These are phyloP conservation scores for Flaveria linearis DNA, from an alignment of 129 eudicot species.

Conservation along the genomic window DNA sequence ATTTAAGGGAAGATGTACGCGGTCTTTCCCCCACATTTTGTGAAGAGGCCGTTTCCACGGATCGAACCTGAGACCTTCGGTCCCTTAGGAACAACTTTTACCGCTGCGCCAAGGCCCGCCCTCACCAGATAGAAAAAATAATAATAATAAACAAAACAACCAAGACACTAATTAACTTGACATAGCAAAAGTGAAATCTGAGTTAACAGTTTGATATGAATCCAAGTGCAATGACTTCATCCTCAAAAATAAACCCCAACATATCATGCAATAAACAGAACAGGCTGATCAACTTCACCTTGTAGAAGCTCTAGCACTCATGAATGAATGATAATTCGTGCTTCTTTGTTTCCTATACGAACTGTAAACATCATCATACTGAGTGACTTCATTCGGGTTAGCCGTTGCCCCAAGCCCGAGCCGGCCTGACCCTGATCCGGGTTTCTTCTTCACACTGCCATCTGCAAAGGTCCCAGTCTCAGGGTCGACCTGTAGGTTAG, in stretches of 20 bases:
- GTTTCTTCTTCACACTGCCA: conserved; percentile 68
- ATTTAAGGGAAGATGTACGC: no score
- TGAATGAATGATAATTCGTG: conserved; percentile 82
- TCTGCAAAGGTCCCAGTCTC: conserved; percentile 69
- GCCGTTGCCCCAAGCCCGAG: conserved; percentile 94
- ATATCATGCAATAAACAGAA: conserved; percentile 17
- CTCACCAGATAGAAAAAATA: no score
- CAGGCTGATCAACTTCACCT: conserved; percentile 39
- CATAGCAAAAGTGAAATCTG: conserved; percentile 4
- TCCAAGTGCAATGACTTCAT: background rate
- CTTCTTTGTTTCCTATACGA: conserved; percentile 94
- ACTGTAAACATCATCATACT: conserved; percentile 92
- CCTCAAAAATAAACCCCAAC: background rate
- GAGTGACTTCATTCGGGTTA: conserved; percentile 79
- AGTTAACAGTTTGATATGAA: conserved; percentile 9
- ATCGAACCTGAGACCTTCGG: no score
- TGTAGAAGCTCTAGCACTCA: conserved; percentile 88
- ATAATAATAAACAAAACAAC: background rate
- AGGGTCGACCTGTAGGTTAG: conserved; percentile 69
- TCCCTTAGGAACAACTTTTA: no score
- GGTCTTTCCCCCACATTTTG: no score
- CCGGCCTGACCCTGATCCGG: conserved; percentile 74
- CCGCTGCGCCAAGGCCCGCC: no score
- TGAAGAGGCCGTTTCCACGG: no score
- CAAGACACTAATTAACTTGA: background rate